Base-by-base conservation (phyloP, 331 rosid genomes). In the Telfairia occidentalis region DNA sequence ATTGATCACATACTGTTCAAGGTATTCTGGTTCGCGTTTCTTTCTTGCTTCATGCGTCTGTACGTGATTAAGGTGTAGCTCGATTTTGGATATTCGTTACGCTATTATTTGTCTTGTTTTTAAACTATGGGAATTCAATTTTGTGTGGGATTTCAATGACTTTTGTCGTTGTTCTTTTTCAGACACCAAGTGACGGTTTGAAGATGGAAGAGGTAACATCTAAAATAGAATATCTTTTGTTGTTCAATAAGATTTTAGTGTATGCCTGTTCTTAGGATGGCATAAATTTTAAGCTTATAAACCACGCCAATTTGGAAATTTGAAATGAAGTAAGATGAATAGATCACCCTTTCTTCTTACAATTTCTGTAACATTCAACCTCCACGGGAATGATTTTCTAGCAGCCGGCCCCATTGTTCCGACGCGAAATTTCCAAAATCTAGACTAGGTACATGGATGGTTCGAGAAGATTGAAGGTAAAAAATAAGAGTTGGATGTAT, bases 1-100 rank as follows among this genome's bases (percentile, higher is more conserved):
- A 82, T 94, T 78, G 97, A 94, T 76, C 95, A 94, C 65, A 86
- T 94, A 19, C 54, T 94, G 81, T 94, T 94, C 79, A 89, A 91
- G 96, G 98, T 87, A 58, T 53, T 53, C 23, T 45, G 43, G 37
- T 71, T 26, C 2, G 21, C 34, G 2, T 2, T 61, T 61, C 15
- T 30, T 61, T 61, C 12, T 61, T 60, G 42, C 11, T 60, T 32
- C 67, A 6, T 60, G 24, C 12, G 43, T 9, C 24, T 69, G 38
- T 15, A 40, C 15, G 55, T 42, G 43, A 23, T 24, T 26, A 7
- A 69, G 23, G 30, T 24, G 54, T 37, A 10, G 19, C 6, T 67
- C 16, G 49, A 15, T 55, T 67, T 76, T 35, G 60, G 61, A 35
- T 48, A 61, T 23, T 13, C 10, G 6, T 21, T 24, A 9, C 35